Base-by-base conservation (phyloP, 495 filamentous ascomycete genomes). In the Penicillium odoratum region DNA sequence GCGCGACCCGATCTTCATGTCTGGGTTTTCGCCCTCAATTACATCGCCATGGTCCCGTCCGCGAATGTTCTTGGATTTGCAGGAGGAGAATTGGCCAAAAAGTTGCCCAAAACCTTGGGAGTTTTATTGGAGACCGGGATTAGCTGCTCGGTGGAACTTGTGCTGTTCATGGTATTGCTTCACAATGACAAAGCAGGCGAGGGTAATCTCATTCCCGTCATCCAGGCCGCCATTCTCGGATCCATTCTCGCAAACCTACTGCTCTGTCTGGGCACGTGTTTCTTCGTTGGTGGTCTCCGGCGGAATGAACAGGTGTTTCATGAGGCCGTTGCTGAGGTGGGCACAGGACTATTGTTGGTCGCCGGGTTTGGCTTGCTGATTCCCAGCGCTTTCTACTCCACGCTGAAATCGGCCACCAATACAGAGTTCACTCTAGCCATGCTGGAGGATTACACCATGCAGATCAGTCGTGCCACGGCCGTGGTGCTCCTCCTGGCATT, bases 11-110 rank as follows among this genome's bases (percentile, higher is more conserved):
- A 91, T 15, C 72, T 76, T 29, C 79, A 89, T 59, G 68, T 88
- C 7, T 81, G 79, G 74, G 78, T 90, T 16, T 92, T 91, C 72
- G 71, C 83, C 38, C 81, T 89, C 59, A 88, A 86, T 50, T 91
- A 91, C 48, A 80, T 91, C 36, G 88, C 86, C 50, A 97, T 98
- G 87, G 82, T 97, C 5, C 93, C 92, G 3, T 86, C 87, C 31
- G 93, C 92, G 46, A 97, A 97, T 62, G 70, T 96, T 49, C 80
- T 96, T 29, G 91, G 91, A 0, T 97, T 97, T 66, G 88, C 89
- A 6, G 89, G 90, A 6, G 85, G 90, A 62, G 89, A 95, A 67
- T 71, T 96, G 57, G 87, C 89, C 1, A 80, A 88, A 58, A 94
- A 94, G 69, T 66, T 95, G 30, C 87, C 88, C 16, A 88, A 88